A percentile compares a stretch with the other conserved stretches of the same genome.
phyloP scores from a whole-genome alignment of 768 basidiomycete species.

The Mycena haematopus region DNA sequence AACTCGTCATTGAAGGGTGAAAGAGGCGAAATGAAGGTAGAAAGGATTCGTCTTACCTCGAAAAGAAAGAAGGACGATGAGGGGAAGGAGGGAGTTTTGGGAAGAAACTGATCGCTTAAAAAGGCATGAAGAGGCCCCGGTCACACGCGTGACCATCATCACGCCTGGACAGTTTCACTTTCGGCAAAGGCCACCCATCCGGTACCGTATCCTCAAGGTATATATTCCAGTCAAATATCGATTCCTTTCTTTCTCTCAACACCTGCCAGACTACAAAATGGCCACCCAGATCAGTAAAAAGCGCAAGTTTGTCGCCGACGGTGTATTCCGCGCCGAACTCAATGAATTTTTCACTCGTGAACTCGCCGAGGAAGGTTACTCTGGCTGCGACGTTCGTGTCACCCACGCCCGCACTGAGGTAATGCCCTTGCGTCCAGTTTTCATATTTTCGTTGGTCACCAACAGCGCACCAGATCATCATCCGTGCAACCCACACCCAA shows the following conservation, averaged over 20 bases:
- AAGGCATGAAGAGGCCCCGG: too few species aligned
- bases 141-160: too few species aligned
- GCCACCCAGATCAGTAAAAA: constrained; percentile 94
- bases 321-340: constrained; percentile 99
- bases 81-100: too few species aligned
- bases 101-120: too few species aligned
- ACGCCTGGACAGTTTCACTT: not conserved
- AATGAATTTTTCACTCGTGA: constrained; percentile 99
- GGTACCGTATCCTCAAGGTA: constrained; percentile 26
- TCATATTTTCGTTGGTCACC: not conserved
- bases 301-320: constrained; percentile 98
- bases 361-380: constrained; percentile 99
- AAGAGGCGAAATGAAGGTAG: constrained; percentile 1
- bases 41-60: constrained; percentile 5
- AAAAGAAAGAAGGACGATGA: too few species aligned
- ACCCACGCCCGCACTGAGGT: constrained; percentile 99
- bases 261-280: constrained; percentile 56
- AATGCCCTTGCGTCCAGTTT: constrained; percentile 18
- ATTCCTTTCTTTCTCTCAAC: constrained; percentile 6
- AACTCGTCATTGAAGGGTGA: constrained; percentile 69
- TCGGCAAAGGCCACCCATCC: not conserved
- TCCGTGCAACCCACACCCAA: constrained; percentile 99
- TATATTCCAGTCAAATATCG: constrained; percentile 13
- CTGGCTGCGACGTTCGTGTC: constrained; percentile 99
- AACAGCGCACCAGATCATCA: constrained; percentile 78